Percentiles rank a stretch among this genome's conserved stretches.
Conservation (phyloP, 78 protist genomes). For the Planoprotostelium fungivorum region DNA sequence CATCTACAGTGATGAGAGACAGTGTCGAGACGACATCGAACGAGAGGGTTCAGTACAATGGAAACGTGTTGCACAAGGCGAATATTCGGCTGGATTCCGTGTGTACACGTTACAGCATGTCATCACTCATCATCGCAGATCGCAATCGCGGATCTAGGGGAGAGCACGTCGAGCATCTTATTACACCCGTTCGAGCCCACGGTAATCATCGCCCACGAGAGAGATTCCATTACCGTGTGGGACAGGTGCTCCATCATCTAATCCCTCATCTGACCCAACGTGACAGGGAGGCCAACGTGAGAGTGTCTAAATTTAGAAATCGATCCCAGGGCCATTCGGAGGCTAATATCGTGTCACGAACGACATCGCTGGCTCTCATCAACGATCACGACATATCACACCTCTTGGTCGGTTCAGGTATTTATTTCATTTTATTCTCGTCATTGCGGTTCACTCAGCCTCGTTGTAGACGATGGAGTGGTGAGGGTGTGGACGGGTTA, state of each 20-base stretch:
- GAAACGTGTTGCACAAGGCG: neutral
- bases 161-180: neutral
- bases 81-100: neutral
- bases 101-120: neutral
- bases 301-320: neutral
- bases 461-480: constrained; percentile 73
- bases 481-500: constrained; percentile 64
- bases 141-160: neutral
- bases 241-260: neutral
- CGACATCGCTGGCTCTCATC: neutral
- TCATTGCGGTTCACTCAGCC: neutral
- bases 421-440: neutral
- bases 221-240: neutral
- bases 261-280: no score
- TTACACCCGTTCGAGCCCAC: neutral
- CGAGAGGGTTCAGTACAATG: neutral
- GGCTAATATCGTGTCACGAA: neutral
- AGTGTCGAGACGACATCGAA: neutral
- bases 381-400: neutral
- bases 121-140: neutral
- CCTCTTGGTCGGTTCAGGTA: neutral
- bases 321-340: neutral
- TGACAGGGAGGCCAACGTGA: neutral
- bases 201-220: neutral
- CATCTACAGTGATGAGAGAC: neutral